Base-by-base conservation (phyloP, 495 filamentous ascomycete species). In the Neurospora sp. region DNA sequence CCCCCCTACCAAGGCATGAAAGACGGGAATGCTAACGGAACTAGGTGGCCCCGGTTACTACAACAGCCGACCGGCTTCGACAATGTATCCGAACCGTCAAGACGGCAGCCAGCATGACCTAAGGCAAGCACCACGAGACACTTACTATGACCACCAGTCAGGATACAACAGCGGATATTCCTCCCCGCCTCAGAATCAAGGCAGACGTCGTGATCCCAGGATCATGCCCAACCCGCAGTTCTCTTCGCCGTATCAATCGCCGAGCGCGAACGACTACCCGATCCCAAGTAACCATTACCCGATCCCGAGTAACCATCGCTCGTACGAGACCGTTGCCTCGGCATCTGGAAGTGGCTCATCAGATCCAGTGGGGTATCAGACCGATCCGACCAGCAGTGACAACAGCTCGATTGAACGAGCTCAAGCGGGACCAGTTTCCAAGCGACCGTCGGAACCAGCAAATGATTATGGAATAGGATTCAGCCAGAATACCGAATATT, bases 351-450 rank as follows among this genome's bases (percentile, higher is more conserved):
- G 89, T 69, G 92, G 90, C 41, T 88, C 90, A 69, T 89, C 83
- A 69, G 92, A 96, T 59, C 88, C 89, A 18, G 89, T 87, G 76
- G 91, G 89, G n/a, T 93, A 94, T 78, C 91, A 90, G 59, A 96
- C 93, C 40, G 93, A 97, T 75, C 94, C 93, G 1, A 87, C 85
- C 44, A 96, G 92, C 80, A 96, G 93, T 73, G 89, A 96, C 73
- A 96, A 97, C 82, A 96, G 92, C 82, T 96, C 93, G 4, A 87
- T 94, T 71, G 93, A 97, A 74, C 90, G 92, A 69, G 82, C 89
- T 35, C 86, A 88, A 59, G 87, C 89, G 71, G 82, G 86, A 10
- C 83, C 53, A 18, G 53, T 65, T 37, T 65, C 88, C 4, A 87
- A 90, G 77, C 80, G 80, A 14, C 79, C 80, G 45, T 74, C 71